Evolutionary conservation across 768 basidiomycete species (phyloP).

Genomic region (Rhodocollybia butyracea): DNA sequence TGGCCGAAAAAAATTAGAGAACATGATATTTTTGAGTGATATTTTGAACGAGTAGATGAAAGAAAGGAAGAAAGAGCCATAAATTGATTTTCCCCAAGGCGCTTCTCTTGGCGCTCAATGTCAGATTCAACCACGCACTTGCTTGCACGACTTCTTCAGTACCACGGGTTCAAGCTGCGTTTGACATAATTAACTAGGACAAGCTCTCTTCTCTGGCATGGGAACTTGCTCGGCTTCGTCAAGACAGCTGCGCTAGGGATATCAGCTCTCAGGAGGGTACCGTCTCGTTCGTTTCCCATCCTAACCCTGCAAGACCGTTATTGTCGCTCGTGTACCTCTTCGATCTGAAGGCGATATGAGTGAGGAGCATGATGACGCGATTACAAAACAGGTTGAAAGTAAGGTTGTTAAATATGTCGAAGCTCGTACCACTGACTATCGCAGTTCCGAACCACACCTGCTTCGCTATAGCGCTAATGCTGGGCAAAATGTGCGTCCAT

Average conservation of each 20-base stretch:
- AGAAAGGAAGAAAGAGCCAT: too few species aligned
- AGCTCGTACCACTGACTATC: constrained; percentile 6
- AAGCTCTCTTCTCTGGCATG: constrained; percentile 7
- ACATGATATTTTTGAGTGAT: too few species aligned
- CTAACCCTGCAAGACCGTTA: background rate
- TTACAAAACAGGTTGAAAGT: constrained; percentile 4
- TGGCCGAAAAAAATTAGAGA: too few species aligned
- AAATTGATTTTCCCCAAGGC: too few species aligned
- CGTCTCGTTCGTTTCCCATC: constrained; percentile 12
- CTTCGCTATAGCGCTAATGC: constrained; percentile 3
- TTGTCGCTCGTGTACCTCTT: constrained; percentile 10
- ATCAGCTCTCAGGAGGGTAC: constrained; percentile 5
- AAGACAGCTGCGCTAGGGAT: constrained; percentile 6
- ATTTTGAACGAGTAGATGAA: too few species aligned
- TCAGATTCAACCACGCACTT: too few species aligned
- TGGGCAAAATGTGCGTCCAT: background rate
- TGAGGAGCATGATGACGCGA: background rate
- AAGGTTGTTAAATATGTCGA: constrained; percentile 9
- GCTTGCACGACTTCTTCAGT: background rate
- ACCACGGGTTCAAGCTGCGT: background rate
- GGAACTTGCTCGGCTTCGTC: background rate
- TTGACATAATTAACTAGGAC: constrained; percentile 8
- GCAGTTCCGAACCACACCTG: constrained; percentile 6
- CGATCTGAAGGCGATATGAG: background rate
- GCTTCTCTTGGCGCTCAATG: too few species aligned